phyloP scores from a whole-genome alignment of 2,329 filamentous ascomycete species.

The Calonectria honghensis region DNA sequence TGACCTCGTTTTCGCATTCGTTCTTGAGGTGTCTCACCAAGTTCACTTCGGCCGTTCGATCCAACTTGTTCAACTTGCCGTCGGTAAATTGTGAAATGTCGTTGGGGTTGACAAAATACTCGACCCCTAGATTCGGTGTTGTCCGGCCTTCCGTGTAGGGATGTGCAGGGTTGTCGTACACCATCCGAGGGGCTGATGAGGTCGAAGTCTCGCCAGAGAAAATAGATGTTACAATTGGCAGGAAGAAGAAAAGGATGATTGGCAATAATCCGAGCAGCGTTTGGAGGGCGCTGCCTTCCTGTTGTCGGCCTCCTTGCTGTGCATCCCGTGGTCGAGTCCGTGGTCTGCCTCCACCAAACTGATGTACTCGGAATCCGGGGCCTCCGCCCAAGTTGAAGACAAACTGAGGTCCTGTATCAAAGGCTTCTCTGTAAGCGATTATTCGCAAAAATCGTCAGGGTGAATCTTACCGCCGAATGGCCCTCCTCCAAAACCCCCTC shows the following conservation, averaged over 20 bases:
- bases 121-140: slow-evolving; percentile 81
- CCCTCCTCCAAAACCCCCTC: slow-evolving; percentile 74
- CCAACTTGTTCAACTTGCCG: slow-evolving; percentile 83
- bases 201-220: slow-evolving; percentile 73
- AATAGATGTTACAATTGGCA: slow-evolving; percentile 87
- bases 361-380: slow-evolving; percentile 93
- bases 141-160: slow-evolving; percentile 85
- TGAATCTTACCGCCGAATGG: slow-evolving; percentile 65
- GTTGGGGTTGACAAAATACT: slow-evolving; percentile 89
- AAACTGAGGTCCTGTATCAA: slow-evolving; percentile 89
- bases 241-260: slow-evolving; percentile 90
- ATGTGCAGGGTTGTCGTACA: slow-evolving; percentile 81
- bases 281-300: slow-evolving; percentile 71
- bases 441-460: not conserved
- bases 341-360: slow-evolving; percentile 89
- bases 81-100: slow-evolving; percentile 83
- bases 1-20: slow-evolving; percentile 85
- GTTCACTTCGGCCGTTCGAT: slow-evolving; percentile 84
- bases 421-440: slow-evolving; percentile 65
- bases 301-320: slow-evolving; percentile 67
- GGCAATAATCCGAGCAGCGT: slow-evolving; percentile 87
- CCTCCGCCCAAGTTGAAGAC: slow-evolving; percentile 96
- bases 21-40: slow-evolving; percentile 80
- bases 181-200: slow-evolving; percentile 79
- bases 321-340: slow-evolving; percentile 83